Percentiles rank a stretch among this genome's conserved stretches.
Conservation (phyloP, 352 stramenopile species). For the Peronospora destructor region DNA sequence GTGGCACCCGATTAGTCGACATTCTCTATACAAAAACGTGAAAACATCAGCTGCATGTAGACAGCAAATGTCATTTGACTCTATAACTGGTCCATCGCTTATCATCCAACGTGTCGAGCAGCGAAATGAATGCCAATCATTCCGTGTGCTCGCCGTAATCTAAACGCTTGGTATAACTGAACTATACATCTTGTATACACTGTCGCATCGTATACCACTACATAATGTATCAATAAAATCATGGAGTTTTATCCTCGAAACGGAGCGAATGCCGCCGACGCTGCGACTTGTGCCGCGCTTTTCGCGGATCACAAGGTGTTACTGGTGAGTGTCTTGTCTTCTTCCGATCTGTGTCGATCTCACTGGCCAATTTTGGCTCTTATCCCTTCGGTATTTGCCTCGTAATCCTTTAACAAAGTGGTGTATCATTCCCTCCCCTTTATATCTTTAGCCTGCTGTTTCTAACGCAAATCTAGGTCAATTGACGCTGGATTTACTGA, state of each 20-base stretch:
- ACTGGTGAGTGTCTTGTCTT: constrained; percentile 31
- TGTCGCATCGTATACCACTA: too few species aligned
- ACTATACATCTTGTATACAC: too few species aligned
- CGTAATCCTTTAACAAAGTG: constrained; percentile 11
- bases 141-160: too few species aligned
- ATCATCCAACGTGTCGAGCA: too few species aligned
- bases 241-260: constrained; percentile 50
- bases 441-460: constrained; percentile 42
- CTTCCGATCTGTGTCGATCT: background rate
- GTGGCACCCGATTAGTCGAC: too few species aligned
- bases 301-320: constrained; percentile 55
- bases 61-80: too few species aligned
- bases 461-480: constrained; percentile 81
- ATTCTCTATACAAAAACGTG: too few species aligned
- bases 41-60: too few species aligned
- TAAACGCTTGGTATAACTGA: too few species aligned
- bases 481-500: constrained; percentile 62
- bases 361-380: background rate
- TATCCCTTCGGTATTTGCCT: background rate
- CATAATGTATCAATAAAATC: background rate
- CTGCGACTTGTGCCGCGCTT: constrained; percentile 18
- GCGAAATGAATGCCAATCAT: too few species aligned
- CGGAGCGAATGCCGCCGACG: constrained; percentile 22
- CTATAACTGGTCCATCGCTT: too few species aligned
- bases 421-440: constrained; percentile 10